A percentile compares a stretch with the other conserved stretches of the same genome.
These are phyloP conservation scores for Hippophae rhamnoides DNA, from an alignment of 306 rosid genomes.

Conservation along the genomic window DNA sequence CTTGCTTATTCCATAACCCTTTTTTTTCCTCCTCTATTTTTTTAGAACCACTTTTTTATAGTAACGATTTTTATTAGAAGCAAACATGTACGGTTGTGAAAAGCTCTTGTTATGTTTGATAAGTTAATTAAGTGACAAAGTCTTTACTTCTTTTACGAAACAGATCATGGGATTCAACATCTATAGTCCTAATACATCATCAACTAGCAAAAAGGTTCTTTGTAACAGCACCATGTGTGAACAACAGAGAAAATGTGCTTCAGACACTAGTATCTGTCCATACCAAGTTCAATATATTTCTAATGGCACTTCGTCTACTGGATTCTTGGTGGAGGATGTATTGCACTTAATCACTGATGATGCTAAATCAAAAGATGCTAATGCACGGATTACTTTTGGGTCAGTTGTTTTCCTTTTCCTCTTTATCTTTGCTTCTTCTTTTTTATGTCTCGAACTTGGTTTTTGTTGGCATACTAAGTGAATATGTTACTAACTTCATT, in stretches of 20 bases:
- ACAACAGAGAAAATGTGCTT: slow-evolving; percentile 35
- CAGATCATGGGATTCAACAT: slow-evolving; percentile 42
- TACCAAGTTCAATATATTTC: slow-evolving; percentile 52
- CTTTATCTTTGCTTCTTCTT: not conserved
- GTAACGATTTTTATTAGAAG: no score
- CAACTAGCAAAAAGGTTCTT: slow-evolving; percentile 48
- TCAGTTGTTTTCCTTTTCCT: slow-evolving; percentile 22
- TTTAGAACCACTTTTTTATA: no score
- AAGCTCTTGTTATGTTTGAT: no score
- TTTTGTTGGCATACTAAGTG: not conserved
- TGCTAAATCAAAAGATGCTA: slow-evolving; percentile 17
- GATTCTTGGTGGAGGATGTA: slow-evolving; percentile 71
- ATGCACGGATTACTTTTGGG: slow-evolving; percentile 65
- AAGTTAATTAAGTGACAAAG: no score
- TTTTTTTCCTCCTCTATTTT: no score
- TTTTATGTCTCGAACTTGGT: not conserved
- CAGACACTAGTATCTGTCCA: slow-evolving; percentile 37
- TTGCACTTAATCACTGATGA: slow-evolving; percentile 61
- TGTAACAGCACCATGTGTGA: slow-evolving; percentile 63
- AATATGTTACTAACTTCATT: not conserved
- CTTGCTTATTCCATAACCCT: no score
- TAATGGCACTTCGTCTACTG: slow-evolving; percentile 53
- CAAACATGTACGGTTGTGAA: no score
- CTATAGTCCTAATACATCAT: slow-evolving; percentile 51
- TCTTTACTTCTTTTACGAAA: no score